Evolutionary conservation across 768 basidiomycete genomes (phyloP).

Genomic region (Agrocybe pediades): DNA sequence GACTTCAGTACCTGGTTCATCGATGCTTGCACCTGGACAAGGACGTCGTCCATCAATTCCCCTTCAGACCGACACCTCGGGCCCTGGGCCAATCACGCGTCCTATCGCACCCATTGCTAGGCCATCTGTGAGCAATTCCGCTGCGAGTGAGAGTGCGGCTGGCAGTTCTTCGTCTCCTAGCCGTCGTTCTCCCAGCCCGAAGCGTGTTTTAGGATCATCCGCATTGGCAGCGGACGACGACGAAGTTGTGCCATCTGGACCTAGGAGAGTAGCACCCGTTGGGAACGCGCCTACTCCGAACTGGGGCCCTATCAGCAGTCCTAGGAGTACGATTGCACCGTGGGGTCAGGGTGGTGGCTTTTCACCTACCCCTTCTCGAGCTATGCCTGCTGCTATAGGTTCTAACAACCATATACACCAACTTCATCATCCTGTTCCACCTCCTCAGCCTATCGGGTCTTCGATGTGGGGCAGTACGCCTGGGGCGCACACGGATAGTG

Average conservation of each 20-base stretch:
- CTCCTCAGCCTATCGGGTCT: constrained; percentile 26
- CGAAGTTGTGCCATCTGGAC: constrained; percentile 62
- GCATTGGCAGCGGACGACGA: constrained; percentile 81
- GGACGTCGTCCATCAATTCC: constrained; percentile 45
- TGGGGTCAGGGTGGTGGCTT: constrained; percentile 47
- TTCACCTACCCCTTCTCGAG: constrained; percentile 22
- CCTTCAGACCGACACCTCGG: constrained; percentile 28
- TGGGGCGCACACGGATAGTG: constrained; percentile 13
- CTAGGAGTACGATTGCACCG: constrained; percentile 45
- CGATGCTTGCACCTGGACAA: constrained; percentile 47
- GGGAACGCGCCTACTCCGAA: constrained; percentile 19
- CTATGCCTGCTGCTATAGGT: constrained; percentile 17
- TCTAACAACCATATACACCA: constrained; percentile 17
- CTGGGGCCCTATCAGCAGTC: constrained; percentile 49
- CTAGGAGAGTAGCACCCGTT: constrained; percentile 33
- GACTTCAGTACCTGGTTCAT: constrained; percentile 33
- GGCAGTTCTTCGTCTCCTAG: constrained; percentile 65
- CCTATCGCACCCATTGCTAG: constrained; percentile 65
- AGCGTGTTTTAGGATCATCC: constrained; percentile 74
- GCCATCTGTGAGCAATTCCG: constrained; percentile 41
- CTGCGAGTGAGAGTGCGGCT: constrained; percentile 44
- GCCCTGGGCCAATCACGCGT: constrained; percentile 63
- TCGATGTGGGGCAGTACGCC: constrained; percentile 44
- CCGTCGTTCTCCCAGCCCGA: constrained; percentile 53
- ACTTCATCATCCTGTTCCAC: constrained; percentile 16